phyloP scores from a whole-genome alignment of 2,329 filamentous ascomycete genomes.

The Neonectria ditissima region DNA sequence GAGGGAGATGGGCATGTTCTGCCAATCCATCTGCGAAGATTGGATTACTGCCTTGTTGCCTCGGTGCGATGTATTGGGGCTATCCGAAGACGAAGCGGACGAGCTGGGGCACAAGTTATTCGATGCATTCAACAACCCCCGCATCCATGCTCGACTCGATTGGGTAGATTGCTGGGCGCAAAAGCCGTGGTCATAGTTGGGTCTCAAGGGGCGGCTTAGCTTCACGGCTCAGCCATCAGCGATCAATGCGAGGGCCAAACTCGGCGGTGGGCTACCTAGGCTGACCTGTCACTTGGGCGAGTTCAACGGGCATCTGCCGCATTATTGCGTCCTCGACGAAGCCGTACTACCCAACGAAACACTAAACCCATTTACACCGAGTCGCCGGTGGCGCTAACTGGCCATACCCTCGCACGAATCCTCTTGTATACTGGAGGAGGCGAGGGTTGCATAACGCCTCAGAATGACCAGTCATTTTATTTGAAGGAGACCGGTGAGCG shows the following conservation, averaged over 20 bases:
- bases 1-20: conserved; percentile 54
- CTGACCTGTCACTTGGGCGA: conserved; percentile 25
- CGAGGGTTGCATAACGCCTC: neutral
- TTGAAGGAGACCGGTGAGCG: conserved; percentile 2
- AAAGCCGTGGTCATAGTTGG: conserved; percentile 46
- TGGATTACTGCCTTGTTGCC: conserved; percentile 50
- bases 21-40: conserved; percentile 51
- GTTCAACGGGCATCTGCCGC: conserved; percentile 28
- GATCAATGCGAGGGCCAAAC: conserved; percentile 18
- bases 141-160: conserved; percentile 50
- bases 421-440: conserved; percentile 20
- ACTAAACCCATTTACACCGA: neutral
- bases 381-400: conserved; percentile 21
- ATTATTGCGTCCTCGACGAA: conserved; percentile 19
- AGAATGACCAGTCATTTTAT: conserved; percentile 25
- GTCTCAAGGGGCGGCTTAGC: conserved; percentile 11
- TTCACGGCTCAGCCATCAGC: conserved; percentile 3
- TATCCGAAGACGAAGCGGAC: conserved; percentile 50
- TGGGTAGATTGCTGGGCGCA: conserved; percentile 56
- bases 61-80: conserved; percentile 49
- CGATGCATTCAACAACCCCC: conserved; percentile 48
- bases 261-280: neutral
- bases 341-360: conserved; percentile 20
- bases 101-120: conserved; percentile 48
- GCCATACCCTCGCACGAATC: conserved; percentile 33